Evolutionary conservation across 805 yeast species (phyloP).

Genomic region (Metschnikowia bowlesiae): DNA sequence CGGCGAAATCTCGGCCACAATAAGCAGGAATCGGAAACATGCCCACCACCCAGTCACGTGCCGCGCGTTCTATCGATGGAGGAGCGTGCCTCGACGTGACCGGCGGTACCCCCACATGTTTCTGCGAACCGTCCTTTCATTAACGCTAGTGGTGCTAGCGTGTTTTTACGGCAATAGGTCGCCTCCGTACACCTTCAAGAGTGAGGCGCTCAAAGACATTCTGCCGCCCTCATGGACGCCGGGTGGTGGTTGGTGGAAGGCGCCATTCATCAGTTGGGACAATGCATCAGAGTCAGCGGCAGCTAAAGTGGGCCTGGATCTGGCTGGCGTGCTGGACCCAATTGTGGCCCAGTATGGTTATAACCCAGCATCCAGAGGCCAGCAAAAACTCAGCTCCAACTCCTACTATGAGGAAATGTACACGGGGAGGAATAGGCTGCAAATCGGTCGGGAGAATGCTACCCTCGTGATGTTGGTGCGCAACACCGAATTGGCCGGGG

Average conservation of each 20-base stretch:
- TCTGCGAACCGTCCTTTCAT: neutral
- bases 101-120: neutral
- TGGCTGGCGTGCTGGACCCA: neutral
- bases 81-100: too few species aligned
- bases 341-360: conserved; percentile 8
- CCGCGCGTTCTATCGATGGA: neutral
- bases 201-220: neutral
- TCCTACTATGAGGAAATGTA: conserved; percentile 13
- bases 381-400: conserved; percentile 16
- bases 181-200: neutral
- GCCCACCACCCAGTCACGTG: neutral
- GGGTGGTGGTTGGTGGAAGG: neutral
- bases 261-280: neutral
- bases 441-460: conserved; percentile 67
- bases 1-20: too few species aligned
- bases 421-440: conserved; percentile 29
- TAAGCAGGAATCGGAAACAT: too few species aligned
- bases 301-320: too few species aligned
- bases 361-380: conserved; percentile 12
- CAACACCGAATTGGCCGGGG: conserved; percentile 73
- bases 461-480: conserved; percentile 84
- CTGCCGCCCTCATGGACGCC: neutral
- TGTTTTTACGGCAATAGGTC: neutral
- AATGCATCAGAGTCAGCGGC: too few species aligned
- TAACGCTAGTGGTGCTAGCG: neutral